Conservation (phyloP, 2,329 filamentous ascomycete genomes). For the Epichloe hybrida region DNA sequence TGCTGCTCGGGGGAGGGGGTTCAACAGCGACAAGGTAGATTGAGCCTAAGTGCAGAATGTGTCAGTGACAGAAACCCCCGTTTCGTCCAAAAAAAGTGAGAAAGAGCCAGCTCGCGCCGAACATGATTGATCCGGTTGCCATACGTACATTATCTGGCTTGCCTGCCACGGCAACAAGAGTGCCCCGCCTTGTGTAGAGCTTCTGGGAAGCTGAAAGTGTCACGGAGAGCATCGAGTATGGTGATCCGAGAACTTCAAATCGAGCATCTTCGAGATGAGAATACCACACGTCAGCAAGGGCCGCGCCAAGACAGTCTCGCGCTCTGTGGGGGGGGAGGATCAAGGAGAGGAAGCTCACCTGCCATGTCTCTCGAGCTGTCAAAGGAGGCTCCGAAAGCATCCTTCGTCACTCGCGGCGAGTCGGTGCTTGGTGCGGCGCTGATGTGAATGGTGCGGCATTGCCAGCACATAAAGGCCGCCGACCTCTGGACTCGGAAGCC, state of each 20-base stretch:
- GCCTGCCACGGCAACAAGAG: slow-evolving; percentile 77
- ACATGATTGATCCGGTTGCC: slow-evolving; percentile 9
- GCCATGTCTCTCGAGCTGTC: slow-evolving; percentile 34
- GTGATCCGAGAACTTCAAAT: slow-evolving; percentile 85
- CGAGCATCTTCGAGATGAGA: slow-evolving; percentile 54
- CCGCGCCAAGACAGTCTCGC: too few relatives aligned
- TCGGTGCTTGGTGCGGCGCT: slow-evolving; percentile 46
- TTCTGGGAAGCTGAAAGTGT: slow-evolving; percentile 86
- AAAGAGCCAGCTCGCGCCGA: background rate
- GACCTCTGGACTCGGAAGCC: slow-evolving; percentile 15
- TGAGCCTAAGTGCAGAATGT: slow-evolving; percentile 45
- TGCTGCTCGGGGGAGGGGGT: slow-evolving; percentile 57
- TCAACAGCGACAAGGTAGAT: slow-evolving; percentile 77
- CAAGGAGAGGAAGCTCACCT: slow-evolving; percentile 24
- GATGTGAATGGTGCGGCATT: slow-evolving; percentile 50
- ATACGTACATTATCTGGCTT: slow-evolving; percentile 87
- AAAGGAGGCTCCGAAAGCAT: slow-evolving; percentile 40
- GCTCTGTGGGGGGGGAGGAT: background rate
- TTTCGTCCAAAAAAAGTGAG: background rate
- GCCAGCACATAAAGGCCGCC: slow-evolving; percentile 32
- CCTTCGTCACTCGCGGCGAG: slow-evolving; percentile 33
- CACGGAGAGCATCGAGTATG: slow-evolving; percentile 88
- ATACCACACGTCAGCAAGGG: background rate
- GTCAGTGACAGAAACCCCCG: background rate
- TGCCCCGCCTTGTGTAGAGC: slow-evolving; percentile 84